Percentiles rank a stretch among this genome's conserved stretches.
Evolutionary conservation across 1,284 basidiomycete genomes (phyloP).

Genomic region (Cryptococcus hybrid): DNA sequence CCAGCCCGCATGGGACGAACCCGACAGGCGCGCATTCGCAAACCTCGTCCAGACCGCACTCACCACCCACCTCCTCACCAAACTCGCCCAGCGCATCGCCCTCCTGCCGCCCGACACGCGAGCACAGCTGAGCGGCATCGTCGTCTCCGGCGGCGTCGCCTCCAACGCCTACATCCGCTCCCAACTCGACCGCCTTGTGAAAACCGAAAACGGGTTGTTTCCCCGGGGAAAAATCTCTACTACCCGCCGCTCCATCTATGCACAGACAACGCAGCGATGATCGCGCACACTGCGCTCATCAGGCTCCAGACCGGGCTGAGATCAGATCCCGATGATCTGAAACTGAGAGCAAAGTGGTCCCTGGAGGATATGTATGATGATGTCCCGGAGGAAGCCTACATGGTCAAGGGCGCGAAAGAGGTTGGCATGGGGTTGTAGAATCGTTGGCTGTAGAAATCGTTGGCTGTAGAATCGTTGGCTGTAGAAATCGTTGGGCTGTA

Average conservation of each 20-base stretch:
- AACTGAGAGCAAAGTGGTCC: constrained; percentile 47
- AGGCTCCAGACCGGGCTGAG: constrained; percentile 61
- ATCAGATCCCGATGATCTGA: constrained; percentile 54
- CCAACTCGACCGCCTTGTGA: constrained; percentile 46
- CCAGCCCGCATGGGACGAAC: constrained; percentile 8
- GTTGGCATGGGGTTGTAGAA: no score
- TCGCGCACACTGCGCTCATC: constrained; percentile 82
- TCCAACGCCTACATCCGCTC: constrained; percentile 70
- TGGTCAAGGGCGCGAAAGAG: no score
- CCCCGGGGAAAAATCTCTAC: constrained; percentile 46
- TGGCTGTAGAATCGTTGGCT: no score
- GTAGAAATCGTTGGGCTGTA: no score
- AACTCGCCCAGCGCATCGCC: constrained; percentile 63
- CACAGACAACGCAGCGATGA: constrained; percentile 95
- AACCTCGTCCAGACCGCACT: constrained; percentile 70
- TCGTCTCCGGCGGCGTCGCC: constrained; percentile 87
- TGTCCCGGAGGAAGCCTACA: not conserved
- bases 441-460: no score
- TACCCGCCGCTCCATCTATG: constrained; percentile 71
- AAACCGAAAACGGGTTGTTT: not conserved
- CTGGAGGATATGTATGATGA: constrained; percentile 58
- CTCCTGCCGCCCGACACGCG: constrained; percentile 21
- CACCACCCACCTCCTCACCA: constrained; percentile 69
- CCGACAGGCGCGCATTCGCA: constrained; percentile 54
- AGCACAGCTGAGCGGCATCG: constrained; percentile 58